phyloP scores from a whole-genome alignment of 176 grass and related monocot genomes.

The Aegilops longissima region DNA sequence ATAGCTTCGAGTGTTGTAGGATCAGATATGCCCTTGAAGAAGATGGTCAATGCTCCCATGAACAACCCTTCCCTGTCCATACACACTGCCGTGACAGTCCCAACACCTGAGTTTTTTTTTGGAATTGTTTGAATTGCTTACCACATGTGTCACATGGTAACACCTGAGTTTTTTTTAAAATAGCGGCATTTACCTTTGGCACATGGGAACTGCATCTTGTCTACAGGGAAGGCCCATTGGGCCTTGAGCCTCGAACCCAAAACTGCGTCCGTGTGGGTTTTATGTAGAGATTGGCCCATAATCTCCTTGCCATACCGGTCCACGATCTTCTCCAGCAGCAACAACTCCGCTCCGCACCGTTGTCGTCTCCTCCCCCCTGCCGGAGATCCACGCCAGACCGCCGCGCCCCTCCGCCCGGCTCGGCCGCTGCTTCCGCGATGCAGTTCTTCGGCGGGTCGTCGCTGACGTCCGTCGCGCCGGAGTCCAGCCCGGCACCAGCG shows the following conservation, averaged over 20 bases:
- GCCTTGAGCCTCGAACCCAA: neutral
- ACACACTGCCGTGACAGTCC: no score
- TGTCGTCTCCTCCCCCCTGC: neutral
- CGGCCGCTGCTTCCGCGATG: slow-evolving; percentile 38
- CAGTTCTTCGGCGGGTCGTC: slow-evolving; percentile 85
- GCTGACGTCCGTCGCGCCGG: slow-evolving; percentile 47
- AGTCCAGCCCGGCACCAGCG: slow-evolving; percentile 55
- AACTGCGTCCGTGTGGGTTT: neutral
- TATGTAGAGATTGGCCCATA: neutral
- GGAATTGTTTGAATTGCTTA: no score
- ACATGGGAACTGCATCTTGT: no score
- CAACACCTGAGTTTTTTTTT: no score
- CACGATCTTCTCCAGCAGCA: neutral
- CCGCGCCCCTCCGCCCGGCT: neutral
- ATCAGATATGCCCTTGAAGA: no score
- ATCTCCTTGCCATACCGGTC: neutral
- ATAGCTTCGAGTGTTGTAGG: no score
- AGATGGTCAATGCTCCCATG: no score
- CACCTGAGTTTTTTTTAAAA: no score
- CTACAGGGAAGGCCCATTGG: neutral
- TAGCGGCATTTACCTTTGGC: no score
- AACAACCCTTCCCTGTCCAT: no score
- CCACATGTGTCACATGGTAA: no score
- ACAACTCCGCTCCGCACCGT: neutral
- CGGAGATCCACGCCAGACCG: slow-evolving; percentile 32